Evolutionary conservation across 257 asterid species (phyloP).

Genomic region (Capsicum chinense): DNA sequence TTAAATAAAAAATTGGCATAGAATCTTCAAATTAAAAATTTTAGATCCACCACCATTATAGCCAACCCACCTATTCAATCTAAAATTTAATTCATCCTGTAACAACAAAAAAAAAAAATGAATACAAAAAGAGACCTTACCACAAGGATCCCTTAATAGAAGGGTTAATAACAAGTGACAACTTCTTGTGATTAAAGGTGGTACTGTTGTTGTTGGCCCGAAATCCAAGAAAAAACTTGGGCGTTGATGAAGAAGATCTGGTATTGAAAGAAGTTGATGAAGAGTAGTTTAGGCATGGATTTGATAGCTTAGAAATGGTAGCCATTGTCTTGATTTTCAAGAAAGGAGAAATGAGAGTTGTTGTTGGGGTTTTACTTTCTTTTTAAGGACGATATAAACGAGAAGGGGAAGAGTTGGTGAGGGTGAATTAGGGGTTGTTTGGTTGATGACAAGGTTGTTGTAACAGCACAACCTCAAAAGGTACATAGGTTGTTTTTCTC

Average conservation of each 20-base stretch:
- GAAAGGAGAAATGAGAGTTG: not conserved
- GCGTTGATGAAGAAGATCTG: constrained; percentile 51
- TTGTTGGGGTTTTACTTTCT: too few species aligned
- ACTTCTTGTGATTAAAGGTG: constrained; percentile 35
- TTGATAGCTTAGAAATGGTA: constrained; percentile 69
- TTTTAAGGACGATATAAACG: too few species aligned
- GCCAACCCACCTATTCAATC: too few species aligned
- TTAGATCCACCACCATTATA: not conserved
- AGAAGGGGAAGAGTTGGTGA: too few species aligned
- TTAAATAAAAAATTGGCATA: not conserved
- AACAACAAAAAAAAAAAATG: too few species aligned
- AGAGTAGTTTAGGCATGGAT: constrained; percentile 29
- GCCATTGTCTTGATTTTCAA: constrained; percentile 53
- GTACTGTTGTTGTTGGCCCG: constrained; percentile 31
- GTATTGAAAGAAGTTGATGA: constrained; percentile 19
- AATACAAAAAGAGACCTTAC: constrained; percentile 38
- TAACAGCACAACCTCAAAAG: too few species aligned
- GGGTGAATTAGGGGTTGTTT: too few species aligned
- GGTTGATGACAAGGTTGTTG: too few species aligned
- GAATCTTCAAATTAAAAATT: not conserved
- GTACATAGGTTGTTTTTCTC: too few species aligned
- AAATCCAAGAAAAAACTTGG: constrained; percentile 52
- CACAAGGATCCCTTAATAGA: constrained; percentile 47
- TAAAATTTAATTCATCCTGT: too few species aligned
- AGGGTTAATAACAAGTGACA: constrained; percentile 39